Conservation (phyloP, 805 yeast species). For the Helenozyma rhizophorensis region DNA sequence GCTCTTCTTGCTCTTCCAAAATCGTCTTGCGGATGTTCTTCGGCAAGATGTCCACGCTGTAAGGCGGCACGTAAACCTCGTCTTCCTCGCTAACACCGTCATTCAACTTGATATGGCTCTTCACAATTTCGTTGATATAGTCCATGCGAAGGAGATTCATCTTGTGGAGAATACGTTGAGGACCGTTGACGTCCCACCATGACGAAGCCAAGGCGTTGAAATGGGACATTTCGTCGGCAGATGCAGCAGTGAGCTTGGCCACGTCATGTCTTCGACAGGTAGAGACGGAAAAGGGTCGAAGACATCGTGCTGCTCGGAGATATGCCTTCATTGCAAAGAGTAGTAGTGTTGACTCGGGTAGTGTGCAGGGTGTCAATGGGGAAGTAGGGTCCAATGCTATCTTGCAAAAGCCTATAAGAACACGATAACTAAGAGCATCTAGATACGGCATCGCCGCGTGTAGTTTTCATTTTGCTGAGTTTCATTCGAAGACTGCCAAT, state of each 20-base stretch:
- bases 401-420: too few species aligned
- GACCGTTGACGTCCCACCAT: conserved; percentile 98
- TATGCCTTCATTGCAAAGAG: too few species aligned
- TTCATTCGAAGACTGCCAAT: too few species aligned
- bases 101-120: conserved; percentile 40
- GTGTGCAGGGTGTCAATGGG: too few species aligned
- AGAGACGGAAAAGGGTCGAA: too few species aligned
- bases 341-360: too few species aligned
- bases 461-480: too few species aligned
- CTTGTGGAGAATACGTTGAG: conserved; percentile 89
- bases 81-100: conserved; percentile 29
- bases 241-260: conserved; percentile 36
- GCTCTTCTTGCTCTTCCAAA: conserved; percentile 44
- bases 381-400: too few species aligned
- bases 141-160: conserved; percentile 91
- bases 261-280: too few species aligned
- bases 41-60: conserved; percentile 65
- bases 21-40: conserved; percentile 45
- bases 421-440: too few species aligned
- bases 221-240: conserved; percentile 68
- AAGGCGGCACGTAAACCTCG: conserved; percentile 72
- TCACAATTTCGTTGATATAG: conserved; percentile 65
- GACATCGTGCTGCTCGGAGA: too few species aligned
- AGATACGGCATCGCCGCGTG: too few species aligned
- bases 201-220: conserved; percentile 82